Evolutionary conservation across 495 filamentous ascomycete genomes (phyloP).

Genomic region (Tuber aestivum): DNA sequence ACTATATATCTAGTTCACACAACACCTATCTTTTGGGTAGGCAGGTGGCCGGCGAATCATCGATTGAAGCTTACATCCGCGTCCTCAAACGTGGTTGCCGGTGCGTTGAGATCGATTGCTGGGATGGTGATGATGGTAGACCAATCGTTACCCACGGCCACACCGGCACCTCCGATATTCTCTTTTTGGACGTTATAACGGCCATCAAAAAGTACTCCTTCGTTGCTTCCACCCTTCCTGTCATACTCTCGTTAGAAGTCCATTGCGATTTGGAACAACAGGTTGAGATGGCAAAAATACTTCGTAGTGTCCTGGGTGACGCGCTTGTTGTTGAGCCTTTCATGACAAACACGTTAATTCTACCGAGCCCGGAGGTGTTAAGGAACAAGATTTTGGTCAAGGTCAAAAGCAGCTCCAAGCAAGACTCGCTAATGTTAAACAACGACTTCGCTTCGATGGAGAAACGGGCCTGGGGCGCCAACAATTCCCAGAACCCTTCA

Average conservation of each 20-base stretch:
- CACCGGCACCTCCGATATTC: constrained; percentile 78
- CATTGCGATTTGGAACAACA: constrained; percentile 84
- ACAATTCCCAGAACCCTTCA: constrained; percentile 13
- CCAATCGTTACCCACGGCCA: constrained; percentile 84
- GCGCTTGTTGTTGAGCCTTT: constrained; percentile 70
- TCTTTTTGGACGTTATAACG: constrained; percentile 81
- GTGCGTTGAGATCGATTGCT: constrained; percentile 95
- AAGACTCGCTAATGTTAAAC: constrained; percentile 23
- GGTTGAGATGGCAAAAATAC: constrained; percentile 79
- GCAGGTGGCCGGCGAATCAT: constrained; percentile 82
- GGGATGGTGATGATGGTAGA: constrained; percentile 81
- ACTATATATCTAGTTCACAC: constrained; percentile 97
- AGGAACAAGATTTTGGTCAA: constrained; percentile 82
- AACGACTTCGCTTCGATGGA: constrained; percentile 36
- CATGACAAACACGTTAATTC: constrained; percentile 55
- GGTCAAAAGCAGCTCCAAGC: constrained; percentile 57
- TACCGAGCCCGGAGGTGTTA: constrained; percentile 82
- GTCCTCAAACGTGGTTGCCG: constrained; percentile 85
- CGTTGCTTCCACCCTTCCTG: constrained; percentile 67
- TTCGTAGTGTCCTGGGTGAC: constrained; percentile 72
- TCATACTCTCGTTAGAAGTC: constrained; percentile 92
- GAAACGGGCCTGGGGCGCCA: constrained; percentile 19
- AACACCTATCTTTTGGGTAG: constrained; percentile 93
- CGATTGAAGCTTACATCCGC: constrained; percentile 86
- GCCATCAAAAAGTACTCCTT: constrained; percentile 94